A percentile compares a stretch with the other conserved stretches of the same genome.
Evolutionary conservation across 306 rosid genomes (phyloP).

Genomic region (Cucumis hystrix): DNA sequence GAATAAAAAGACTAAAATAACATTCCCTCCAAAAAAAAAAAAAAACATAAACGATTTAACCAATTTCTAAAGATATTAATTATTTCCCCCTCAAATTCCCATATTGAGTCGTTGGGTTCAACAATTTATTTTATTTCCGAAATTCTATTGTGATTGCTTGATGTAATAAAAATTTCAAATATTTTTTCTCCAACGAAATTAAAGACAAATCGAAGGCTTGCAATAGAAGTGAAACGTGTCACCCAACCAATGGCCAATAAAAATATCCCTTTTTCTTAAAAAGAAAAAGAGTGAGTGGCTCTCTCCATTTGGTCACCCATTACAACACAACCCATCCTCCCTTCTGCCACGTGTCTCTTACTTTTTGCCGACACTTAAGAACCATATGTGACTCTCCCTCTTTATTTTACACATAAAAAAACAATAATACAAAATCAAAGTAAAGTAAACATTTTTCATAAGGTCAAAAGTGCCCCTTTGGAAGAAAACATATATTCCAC

Average conservation of each 20-base stretch:
- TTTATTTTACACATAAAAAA: too few relatives aligned
- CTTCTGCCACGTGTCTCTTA: neutral
- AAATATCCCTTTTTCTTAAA: neutral
- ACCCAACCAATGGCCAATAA: neutral
- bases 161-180: too few relatives aligned
- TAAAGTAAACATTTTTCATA: neutral
- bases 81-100: too few relatives aligned
- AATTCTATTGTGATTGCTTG: neutral
- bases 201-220: too few relatives aligned
- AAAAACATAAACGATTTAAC: too few relatives aligned
- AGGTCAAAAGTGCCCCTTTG: neutral
- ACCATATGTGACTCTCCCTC: neutral
- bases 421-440: neutral
- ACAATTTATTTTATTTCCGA: too few relatives aligned
- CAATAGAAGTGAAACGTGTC: neutral
- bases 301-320: neutral
- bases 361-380: slow-evolving; percentile 1
- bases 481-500: neutral
- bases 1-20: too few relatives aligned
- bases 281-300: neutral
- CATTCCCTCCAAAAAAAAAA: too few relatives aligned
- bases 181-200: too few relatives aligned
- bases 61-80: too few relatives aligned
- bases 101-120: too few relatives aligned
- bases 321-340: neutral